Percentiles rank a stretch among this genome's conserved stretches.
Evolutionary conservation across 306 rosid genomes (phyloP).

Genomic region (Ormosia emarginata): DNA sequence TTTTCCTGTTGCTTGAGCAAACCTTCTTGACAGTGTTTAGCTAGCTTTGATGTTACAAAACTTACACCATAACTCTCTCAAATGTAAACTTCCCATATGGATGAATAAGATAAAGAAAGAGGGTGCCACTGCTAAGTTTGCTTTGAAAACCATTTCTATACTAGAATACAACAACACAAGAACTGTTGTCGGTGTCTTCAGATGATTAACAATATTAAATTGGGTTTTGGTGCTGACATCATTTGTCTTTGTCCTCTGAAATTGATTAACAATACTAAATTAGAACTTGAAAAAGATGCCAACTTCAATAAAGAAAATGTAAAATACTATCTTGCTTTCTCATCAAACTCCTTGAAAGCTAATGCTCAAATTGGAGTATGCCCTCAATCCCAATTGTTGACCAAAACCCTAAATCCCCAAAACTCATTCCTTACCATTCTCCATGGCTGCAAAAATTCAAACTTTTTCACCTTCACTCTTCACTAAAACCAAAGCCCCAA

Average conservation of each 20-base stretch:
- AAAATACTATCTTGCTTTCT: not conserved
- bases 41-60: not conserved
- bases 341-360: not conserved
- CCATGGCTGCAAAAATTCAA: slow-evolving; percentile 44
- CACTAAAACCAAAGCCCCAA: not conserved
- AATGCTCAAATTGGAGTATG: not conserved
- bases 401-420: slow-evolving; percentile 17
- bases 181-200: not conserved
- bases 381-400: not conserved
- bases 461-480: slow-evolving; percentile 15
- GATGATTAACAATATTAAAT: not conserved
- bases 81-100: not conserved
- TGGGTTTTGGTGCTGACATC: slow-evolving; percentile 18
- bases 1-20: not conserved
- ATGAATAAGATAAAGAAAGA: not conserved
- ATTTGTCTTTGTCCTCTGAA: slow-evolving; percentile 21
- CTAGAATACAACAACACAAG: not conserved
- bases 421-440: not conserved
- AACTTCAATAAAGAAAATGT: slow-evolving; percentile 1
- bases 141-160: not conserved
- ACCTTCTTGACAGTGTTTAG: not conserved
- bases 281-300: not conserved
- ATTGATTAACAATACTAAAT: not conserved
- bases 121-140: not conserved
- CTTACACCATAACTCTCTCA: not conserved